These are phyloP conservation scores for Ophiocordyceps camponoti-saundersi DNA, from an alignment of 2,329 filamentous ascomycete species.

Conservation along the genomic window DNA sequence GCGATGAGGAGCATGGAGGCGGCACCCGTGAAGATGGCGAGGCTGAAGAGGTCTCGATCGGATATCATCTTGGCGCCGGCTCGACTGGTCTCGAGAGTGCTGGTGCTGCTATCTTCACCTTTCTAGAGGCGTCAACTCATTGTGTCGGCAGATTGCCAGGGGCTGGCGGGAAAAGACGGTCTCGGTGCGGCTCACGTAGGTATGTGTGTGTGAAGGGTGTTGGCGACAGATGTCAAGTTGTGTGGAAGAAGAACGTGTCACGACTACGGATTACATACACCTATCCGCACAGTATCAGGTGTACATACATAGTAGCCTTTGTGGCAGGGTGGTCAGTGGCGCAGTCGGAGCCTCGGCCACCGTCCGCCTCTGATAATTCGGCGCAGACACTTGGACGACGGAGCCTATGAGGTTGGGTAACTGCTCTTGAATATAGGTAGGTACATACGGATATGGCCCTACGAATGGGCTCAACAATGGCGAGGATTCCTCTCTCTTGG, in stretches of 20 bases:
- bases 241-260: background rate
- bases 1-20: constrained; percentile 85
- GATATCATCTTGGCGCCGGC: constrained; percentile 61
- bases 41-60: constrained; percentile 75
- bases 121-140: background rate
- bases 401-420: too few relatives aligned
- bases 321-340: too few relatives aligned
- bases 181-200: background rate
- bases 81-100: background rate
- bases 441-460: too few relatives aligned
- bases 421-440: too few relatives aligned
- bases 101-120: background rate
- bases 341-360: too few relatives aligned
- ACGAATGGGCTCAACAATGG: too few relatives aligned
- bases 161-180: background rate
- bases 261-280: too few relatives aligned
- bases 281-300: too few relatives aligned
- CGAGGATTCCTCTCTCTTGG: too few relatives aligned
- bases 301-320: too few relatives aligned
- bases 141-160: background rate
- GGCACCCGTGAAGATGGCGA: constrained; percentile 85
- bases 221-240: background rate
- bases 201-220: background rate
- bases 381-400: too few relatives aligned
- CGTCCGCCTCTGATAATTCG: too few relatives aligned